Base-by-base conservation (phyloP, 1,284 basidiomycete species). In the Cutaneotrichosporon dermatis region DNA sequence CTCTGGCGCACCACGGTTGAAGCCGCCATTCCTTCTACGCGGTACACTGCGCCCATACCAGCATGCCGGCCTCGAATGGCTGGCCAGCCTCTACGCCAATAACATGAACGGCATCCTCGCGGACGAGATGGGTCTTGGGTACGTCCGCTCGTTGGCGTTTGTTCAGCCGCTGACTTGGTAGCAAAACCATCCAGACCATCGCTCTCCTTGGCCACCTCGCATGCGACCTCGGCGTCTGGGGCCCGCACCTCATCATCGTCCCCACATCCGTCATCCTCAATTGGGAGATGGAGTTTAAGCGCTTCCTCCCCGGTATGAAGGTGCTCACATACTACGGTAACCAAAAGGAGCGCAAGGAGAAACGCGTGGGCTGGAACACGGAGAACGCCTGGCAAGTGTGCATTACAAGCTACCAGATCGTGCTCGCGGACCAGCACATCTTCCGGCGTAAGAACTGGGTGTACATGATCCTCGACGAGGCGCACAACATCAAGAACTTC, bases 261-360 rank as follows among this genome's bases (percentile, higher is more conserved):
- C 92, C 94, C 1, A 97, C 94, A 1, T 92, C 90, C 62, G 94
- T 97, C 58, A 84, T 98, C 64, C 82, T 97, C 59, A 97, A 98
- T 73, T 98, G 94, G 94, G 94, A 96, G 76, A 95, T 97, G 89
- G 94, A 97, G 76, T 97, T 97, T 82, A 96, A 97, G 78, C 96
- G 96, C 78, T 97, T 97, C 73, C 81, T 97, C 2, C 94, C 94
- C 0, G 94, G 93, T 1, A 94, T 97, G 83, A 89, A 86, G 69
- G 86, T 91, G 58, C 81, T 98, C 41, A 90, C 90, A 60, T 98
- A 97, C 79, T 93, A 96, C 71, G 94, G 94, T 36, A 86, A 83
- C 51, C 88, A 89, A 58, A 92, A 92, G 76, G 90, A 93, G 60
- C 87, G 94, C 54, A 95, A 94, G 75, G 92, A 96, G 68, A 85